Conservation (phyloP, 345 rosid species). For the Citrus hindsii region DNA sequence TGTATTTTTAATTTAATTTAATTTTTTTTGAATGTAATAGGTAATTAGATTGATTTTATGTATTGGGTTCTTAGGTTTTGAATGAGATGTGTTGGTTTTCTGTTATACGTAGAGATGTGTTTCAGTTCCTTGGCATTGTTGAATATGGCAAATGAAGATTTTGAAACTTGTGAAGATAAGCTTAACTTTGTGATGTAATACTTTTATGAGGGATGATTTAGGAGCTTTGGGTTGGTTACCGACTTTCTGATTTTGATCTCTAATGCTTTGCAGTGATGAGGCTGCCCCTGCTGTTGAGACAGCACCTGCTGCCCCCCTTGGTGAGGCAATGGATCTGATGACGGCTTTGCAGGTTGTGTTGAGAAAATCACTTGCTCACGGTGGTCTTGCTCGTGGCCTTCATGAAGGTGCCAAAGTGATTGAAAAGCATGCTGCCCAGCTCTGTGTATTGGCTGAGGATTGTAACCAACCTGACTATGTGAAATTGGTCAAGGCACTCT, state of each 20-base stretch:
- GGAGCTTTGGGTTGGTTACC: background rate
- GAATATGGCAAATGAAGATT: background rate
- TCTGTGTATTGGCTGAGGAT: conserved; percentile 80
- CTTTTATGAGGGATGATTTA: background rate
- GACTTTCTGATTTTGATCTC: background rate
- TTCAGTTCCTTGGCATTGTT: background rate
- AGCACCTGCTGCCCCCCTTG: conserved; percentile 33
- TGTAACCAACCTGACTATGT: conserved; percentile 84
- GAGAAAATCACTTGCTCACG: conserved; percentile 76
- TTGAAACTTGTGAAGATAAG: background rate
- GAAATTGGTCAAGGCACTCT: conserved; percentile 77
- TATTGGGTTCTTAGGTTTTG: background rate
- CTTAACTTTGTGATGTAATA: background rate
- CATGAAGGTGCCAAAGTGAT: conserved; percentile 76
- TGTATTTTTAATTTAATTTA: background rate
- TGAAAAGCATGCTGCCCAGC: conserved; percentile 74
- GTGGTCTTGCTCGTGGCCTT: conserved; percentile 73
- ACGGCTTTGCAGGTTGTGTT: conserved; percentile 71
- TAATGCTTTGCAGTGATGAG: conserved; percentile 51
- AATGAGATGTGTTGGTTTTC: background rate
- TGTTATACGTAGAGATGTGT: background rate
- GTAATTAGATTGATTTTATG: background rate
- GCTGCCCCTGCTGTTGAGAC: conserved; percentile 47
- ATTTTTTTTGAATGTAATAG: too few relatives aligned
- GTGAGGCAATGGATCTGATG: conserved; percentile 76